Evolutionary conservation across 768 basidiomycete genomes (phyloP).

Genomic region (Pleurotus cornucopiae): DNA sequence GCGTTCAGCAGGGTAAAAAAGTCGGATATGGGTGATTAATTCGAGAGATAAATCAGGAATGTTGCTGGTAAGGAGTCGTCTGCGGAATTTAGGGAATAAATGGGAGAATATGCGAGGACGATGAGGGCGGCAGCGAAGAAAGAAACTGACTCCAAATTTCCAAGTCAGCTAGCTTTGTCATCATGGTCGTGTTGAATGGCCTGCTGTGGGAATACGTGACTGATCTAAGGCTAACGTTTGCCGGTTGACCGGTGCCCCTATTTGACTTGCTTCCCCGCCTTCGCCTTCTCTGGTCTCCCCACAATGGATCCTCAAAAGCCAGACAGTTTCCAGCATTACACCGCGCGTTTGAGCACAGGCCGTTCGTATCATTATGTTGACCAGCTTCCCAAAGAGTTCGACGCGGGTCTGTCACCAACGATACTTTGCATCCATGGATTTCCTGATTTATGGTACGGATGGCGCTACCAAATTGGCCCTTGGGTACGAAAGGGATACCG

Average conservation of each 20-base stretch:
- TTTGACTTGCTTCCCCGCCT: constrained; percentile 1
- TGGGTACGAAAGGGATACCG: constrained; percentile 63
- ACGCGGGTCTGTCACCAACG: constrained; percentile 38
- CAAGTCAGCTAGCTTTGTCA: constrained; percentile 5
- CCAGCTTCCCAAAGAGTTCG: constrained; percentile 46
- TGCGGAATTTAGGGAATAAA: background rate
- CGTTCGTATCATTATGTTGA: constrained; percentile 70
- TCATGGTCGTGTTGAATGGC: too few species aligned
- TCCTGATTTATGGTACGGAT: constrained; percentile 72
- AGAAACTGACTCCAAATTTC: constrained; percentile 1
- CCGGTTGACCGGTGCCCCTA: constrained; percentile 15
- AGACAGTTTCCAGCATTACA: constrained; percentile 50
- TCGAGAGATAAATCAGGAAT: background rate
- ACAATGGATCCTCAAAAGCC: constrained; percentile 40
- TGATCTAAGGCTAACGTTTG: background rate
- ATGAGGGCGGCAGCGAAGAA: constrained; percentile 6
- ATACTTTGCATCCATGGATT: constrained; percentile 80
- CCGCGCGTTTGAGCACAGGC: constrained; percentile 51
- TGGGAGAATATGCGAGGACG: background rate
- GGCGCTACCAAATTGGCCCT: constrained; percentile 69
- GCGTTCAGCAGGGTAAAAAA: background rate
- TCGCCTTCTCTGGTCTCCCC: background rate
- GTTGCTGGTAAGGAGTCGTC: background rate
- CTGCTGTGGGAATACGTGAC: background rate
- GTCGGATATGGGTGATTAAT: background rate